A percentile compares a stretch with the other conserved stretches of the same genome.
These are phyloP conservation scores for Arthroderma sp. DNA, from an alignment of 2,329 filamentous ascomycete species.

Conservation along the genomic window DNA sequence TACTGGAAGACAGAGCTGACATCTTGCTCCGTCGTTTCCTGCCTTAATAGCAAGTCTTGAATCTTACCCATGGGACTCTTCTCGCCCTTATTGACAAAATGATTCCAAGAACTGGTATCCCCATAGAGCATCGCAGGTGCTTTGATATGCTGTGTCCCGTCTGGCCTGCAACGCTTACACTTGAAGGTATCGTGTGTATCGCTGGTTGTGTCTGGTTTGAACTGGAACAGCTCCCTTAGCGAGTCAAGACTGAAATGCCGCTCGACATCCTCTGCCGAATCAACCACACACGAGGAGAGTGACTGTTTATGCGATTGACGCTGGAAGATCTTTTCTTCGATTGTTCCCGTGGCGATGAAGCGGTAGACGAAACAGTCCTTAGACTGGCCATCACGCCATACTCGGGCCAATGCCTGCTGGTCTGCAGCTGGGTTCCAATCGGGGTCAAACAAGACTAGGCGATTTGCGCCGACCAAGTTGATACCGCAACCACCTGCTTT, in stretches of 20 bases:
- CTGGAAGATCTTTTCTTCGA: slow-evolving; percentile 99
- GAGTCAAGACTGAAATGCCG: slow-evolving; percentile 89
- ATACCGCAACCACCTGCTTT: slow-evolving; percentile 96
- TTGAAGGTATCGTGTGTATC: slow-evolving; percentile 99
- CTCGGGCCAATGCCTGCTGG: slow-evolving; percentile 89
- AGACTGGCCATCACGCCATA: slow-evolving; percentile 98
- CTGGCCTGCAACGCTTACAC: slow-evolving; percentile 84
- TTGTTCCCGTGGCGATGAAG: slow-evolving; percentile 96
- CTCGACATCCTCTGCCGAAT: slow-evolving; percentile 93
- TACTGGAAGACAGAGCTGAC: slow-evolving; percentile 98
- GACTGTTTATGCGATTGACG: slow-evolving; percentile 97
- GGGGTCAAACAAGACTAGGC: slow-evolving; percentile 89
- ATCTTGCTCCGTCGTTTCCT: slow-evolving; percentile 65
- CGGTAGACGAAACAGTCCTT: slow-evolving; percentile 99
- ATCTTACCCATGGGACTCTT: slow-evolving; percentile 61
- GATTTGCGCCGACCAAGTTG: slow-evolving; percentile 88
- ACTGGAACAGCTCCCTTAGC: slow-evolving; percentile 86
- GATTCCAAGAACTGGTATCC: slow-evolving; percentile 98
- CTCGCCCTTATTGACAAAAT: slow-evolving; percentile 69
- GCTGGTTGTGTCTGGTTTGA: slow-evolving; percentile 67
- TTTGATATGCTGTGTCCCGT: slow-evolving; percentile 78
- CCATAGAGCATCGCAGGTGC: slow-evolving; percentile 92
- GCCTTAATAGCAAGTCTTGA: slow-evolving; percentile 78
- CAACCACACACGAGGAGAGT: slow-evolving; percentile 88
- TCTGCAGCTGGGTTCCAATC: slow-evolving; percentile 98